Percentiles rank a stretch among this genome's conserved stretches.
These are phyloP conservation scores for Yarrowia sp. DNA, from an alignment of 805 yeast species.

Conservation along the genomic window DNA sequence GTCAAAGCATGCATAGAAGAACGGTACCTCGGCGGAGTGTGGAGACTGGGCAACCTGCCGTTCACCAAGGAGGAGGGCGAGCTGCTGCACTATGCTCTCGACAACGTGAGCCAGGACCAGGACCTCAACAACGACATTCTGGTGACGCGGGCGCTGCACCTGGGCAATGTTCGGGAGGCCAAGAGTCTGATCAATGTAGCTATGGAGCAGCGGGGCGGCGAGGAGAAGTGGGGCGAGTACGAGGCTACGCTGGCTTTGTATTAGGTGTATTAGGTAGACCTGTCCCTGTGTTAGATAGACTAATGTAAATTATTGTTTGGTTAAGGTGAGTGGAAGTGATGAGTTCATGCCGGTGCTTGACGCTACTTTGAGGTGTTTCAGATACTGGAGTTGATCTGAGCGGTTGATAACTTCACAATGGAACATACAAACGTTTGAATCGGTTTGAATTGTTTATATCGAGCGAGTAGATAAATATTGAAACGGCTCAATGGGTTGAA, in stretches of 20 bases:
- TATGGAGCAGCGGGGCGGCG: neutral
- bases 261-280: neutral
- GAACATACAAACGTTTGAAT: too few relatives aligned
- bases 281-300: too few relatives aligned
- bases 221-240: conserved; percentile 14
- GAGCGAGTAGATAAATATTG: too few relatives aligned
- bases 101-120: neutral
- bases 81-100: neutral
- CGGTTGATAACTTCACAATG: too few relatives aligned
- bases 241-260: neutral
- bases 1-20: neutral
- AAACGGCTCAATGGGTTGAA: too few relatives aligned
- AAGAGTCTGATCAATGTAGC: neutral
- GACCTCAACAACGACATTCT: neutral
- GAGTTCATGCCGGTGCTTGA: too few relatives aligned
- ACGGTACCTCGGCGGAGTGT: neutral
- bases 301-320: too few relatives aligned
- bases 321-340: too few relatives aligned
- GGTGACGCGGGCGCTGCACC: too few relatives aligned
- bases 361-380: too few relatives aligned
- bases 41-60: conserved; percentile 15
- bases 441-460: too few relatives aligned
- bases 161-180: neutral
- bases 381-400: too few relatives aligned
- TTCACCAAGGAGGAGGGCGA: neutral